A percentile compares a stretch with the other conserved stretches of the same genome.
phyloP scores from a whole-genome alignment of 768 basidiomycete genomes.

The Nidula microcarpa region DNA sequence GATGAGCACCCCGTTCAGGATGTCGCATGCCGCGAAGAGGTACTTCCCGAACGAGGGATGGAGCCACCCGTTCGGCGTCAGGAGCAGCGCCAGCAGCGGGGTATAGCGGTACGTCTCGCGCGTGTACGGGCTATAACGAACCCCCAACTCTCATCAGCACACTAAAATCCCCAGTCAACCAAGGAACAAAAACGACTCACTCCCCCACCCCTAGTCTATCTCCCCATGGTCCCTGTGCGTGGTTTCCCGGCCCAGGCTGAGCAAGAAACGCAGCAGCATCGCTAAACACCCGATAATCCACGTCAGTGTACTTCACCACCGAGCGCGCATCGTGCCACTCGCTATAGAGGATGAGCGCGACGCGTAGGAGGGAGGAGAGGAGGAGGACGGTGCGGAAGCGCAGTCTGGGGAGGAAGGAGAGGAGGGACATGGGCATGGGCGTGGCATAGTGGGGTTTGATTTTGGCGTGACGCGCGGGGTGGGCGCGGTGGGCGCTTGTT shows the following conservation, averaged over 20 bases:
- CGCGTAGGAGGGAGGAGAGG: constrained; percentile 54
- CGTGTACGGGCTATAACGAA: constrained; percentile 69
- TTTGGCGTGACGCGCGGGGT: too few relatives aligned
- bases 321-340: constrained; percentile 87
- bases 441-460: not conserved
- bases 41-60: constrained; percentile 91
- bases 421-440: constrained; percentile 11
- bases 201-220: constrained; percentile 55
- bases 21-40: constrained; percentile 80
- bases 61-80: constrained; percentile 77
- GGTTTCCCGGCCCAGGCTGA: constrained; percentile 40
- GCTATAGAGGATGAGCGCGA: constrained; percentile 77
- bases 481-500: too few relatives aligned
- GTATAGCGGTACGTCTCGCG: constrained; percentile 97
- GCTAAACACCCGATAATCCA: constrained; percentile 94
- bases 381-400: constrained; percentile 53
- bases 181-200: constrained; percentile 44
- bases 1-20: constrained; percentile 74
- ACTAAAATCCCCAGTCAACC: not conserved
- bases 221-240: constrained; percentile 60
- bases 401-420: constrained; percentile 15
- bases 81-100: constrained; percentile 79
- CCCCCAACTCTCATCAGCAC: not conserved
- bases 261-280: constrained; percentile 81
- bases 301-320: constrained; percentile 93